Base-by-base conservation (phyloP, 768 basidiomycete species). In the Lactarius trivialis region DNA sequence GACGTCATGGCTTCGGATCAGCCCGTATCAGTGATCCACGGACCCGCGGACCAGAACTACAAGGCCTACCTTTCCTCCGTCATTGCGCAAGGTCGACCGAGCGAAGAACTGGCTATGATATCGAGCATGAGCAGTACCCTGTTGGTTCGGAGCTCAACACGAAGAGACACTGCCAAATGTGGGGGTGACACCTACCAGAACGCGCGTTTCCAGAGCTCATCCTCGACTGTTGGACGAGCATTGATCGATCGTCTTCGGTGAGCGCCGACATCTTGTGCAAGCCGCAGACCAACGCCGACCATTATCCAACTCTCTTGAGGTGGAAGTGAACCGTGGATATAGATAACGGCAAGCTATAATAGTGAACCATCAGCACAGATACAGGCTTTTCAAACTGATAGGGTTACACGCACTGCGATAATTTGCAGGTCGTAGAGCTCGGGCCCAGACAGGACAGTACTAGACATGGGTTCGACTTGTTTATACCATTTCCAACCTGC, bases 191-290 rank as follows among this genome's bases (percentile, higher is more conserved):
- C 72, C 15, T 67, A 81, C 83, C 84, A 86, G 68, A 85, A 85
- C 12, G 80, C 84, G n/a, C 85, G 80, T 70, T 89, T 89, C 82
- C 86, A 88, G 26, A 88, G 76, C 69, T 93, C 89, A 57, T 86
- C 80, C 65, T 91, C 85, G 6, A 77, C 73, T 11, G 75, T 81
- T 19, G 78, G 78, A 7, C 70, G 64, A 11, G 70, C 68, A 58
- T 75, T 75, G 19, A 78, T 73, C 7, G 76, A 72, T 60, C 70
- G 74, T 53, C 77, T 75, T 30, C 83, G 75, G 71, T 93, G 91
- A 0, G 85, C 86, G 28, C 91, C 85, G 39, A 90, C 82, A 67
- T 93, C 90, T 70, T 90, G 85, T 0, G 85, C 85, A 60, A 85
- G 74, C 4, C 89, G 84, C 30, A 92, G 71, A 26, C 84, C 86